These are phyloP conservation scores for Sequoia sempervirens DNA, from an alignment of 75 land plant species.

Conservation along the genomic window DNA sequence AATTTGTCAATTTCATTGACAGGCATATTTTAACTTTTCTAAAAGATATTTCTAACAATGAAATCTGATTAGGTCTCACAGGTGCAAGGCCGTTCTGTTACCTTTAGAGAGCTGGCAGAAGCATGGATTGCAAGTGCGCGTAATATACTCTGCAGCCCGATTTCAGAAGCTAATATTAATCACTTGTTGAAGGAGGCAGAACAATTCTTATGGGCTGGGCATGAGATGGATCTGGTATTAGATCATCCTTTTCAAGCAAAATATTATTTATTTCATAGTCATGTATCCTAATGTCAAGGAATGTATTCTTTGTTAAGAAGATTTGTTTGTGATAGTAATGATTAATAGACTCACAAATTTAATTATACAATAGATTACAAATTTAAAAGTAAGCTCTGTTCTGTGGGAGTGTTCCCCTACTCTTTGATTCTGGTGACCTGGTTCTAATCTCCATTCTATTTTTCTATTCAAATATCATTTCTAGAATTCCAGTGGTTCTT, in stretches of 20 bases:
- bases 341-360: background rate
- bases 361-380: background rate
- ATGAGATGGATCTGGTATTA: constrained; percentile 80
- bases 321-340: background rate
- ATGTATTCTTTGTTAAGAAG: background rate
- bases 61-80: constrained; percentile 17
- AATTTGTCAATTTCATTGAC: background rate
- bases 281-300: background rate
- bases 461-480: background rate
- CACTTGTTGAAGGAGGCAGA: constrained; percentile 60
- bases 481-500: background rate
- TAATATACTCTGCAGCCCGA: constrained; percentile 31
- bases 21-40: background rate
- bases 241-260: background rate
- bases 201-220: constrained; percentile 94
- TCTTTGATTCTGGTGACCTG: background rate
- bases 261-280: constrained; percentile 5
- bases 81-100: constrained; percentile 54
- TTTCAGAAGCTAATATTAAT: constrained; percentile 25
- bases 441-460: background rate
- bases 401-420: background rate
- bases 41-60: background rate
- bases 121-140: constrained; percentile 50
- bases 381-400: background rate
- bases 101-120: constrained; percentile 59